phyloP scores from a whole-genome alignment of 2,329 filamentous ascomycete species.

The Nemania bipapillata region DNA sequence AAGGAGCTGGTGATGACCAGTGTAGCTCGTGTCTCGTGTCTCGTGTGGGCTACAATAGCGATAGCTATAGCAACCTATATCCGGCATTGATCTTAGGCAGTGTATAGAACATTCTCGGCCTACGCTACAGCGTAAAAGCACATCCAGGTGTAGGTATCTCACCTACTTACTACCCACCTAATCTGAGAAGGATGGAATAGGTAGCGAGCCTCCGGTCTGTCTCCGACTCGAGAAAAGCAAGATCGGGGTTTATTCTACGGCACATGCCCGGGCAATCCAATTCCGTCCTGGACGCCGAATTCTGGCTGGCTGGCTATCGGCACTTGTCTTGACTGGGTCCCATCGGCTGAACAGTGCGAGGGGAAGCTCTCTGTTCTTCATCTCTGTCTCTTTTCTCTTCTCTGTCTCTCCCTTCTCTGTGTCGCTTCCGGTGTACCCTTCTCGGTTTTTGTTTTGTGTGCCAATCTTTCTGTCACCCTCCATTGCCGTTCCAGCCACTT shows the following conservation, averaged over 20 bases:
- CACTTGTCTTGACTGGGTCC: slow-evolving; percentile 39
- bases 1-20: no score
- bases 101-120: no score
- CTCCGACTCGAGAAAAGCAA: slow-evolving; percentile 36
- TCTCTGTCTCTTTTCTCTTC: no score
- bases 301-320: slow-evolving; percentile 33
- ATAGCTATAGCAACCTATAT: no score
- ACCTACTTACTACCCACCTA: slow-evolving; percentile 24
- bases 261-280: slow-evolving; percentile 31
- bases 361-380: slow-evolving; percentile 31
- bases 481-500: slow-evolving; percentile 42
- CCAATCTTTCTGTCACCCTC: slow-evolving; percentile 49
- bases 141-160: no score
- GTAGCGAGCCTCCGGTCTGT: slow-evolving; percentile 20
- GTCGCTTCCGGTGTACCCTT: slow-evolving; percentile 36
- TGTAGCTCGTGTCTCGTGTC: no score
- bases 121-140: no score
- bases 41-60: no score
- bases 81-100: neutral
- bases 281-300: slow-evolving; percentile 27
- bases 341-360: slow-evolving; percentile 34
- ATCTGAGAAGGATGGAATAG: slow-evolving; percentile 7
- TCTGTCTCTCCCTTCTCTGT: slow-evolving; percentile 17
- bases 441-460: slow-evolving; percentile 43
- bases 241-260: slow-evolving; percentile 31